Conservation (phyloP, 805 yeast genomes). For the Kodamaea lidongshanica region DNA sequence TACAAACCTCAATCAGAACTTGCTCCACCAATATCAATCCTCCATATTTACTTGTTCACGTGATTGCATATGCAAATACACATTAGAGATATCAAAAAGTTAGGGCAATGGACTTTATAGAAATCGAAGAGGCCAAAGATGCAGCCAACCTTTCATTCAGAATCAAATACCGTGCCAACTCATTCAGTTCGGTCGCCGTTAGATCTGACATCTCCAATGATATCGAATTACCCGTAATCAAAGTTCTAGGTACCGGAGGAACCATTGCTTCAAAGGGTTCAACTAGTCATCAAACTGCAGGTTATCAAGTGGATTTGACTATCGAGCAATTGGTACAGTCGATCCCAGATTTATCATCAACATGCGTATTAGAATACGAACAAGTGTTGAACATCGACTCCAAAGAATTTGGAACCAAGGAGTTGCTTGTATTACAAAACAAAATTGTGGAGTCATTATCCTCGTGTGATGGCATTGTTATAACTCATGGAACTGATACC, state of each 20-base stretch:
- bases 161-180: slow-evolving; percentile 31
- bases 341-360: slow-evolving; percentile 50
- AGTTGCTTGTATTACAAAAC: slow-evolving; percentile 40
- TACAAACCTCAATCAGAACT: too few species aligned
- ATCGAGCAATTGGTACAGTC: slow-evolving; percentile 45
- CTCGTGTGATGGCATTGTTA: slow-evolving; percentile 51
- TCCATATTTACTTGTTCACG: too few species aligned
- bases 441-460: slow-evolving; percentile 42
- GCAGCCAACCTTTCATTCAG: slow-evolving; percentile 29
- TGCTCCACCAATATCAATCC: too few species aligned
- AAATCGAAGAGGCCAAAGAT: slow-evolving; percentile 19
- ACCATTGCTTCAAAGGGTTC: slow-evolving; percentile 53
- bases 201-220: slow-evolving; percentile 11
- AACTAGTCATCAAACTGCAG: slow-evolving; percentile 45
- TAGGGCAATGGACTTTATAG: slow-evolving; percentile 4
- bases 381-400: slow-evolving; percentile 60
- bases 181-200: slow-evolving; percentile 16
- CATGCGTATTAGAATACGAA: slow-evolving; percentile 55
- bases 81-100: not conserved
- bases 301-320: slow-evolving; percentile 47
- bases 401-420: slow-evolving; percentile 45
- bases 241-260: slow-evolving; percentile 54
- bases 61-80: too few species aligned
- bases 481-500: slow-evolving; percentile 70
- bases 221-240: slow-evolving; percentile 30